Evolutionary conservation across 2,329 filamentous ascomycete genomes (phyloP).

Genomic region (Xylariaceae sp.): DNA sequence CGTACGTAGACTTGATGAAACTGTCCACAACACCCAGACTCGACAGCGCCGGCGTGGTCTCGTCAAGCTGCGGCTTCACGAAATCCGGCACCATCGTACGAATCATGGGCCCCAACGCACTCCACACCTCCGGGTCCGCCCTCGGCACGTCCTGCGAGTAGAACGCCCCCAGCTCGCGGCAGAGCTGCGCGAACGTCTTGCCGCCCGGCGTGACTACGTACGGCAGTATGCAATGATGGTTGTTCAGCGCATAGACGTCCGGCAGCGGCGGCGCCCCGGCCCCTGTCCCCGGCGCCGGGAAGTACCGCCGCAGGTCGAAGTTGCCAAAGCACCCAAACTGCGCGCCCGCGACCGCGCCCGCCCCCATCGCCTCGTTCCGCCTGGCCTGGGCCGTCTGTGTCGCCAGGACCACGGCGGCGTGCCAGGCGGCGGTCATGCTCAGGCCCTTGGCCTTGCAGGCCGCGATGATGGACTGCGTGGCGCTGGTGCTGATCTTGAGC

Average conservation of each 20-base stretch:
- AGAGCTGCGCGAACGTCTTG: slow-evolving; percentile 6
- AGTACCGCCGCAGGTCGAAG: slow-evolving; percentile 10
- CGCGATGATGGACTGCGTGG: slow-evolving; percentile 4
- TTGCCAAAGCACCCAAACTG: slow-evolving; percentile 10
- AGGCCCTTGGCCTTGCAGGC: slow-evolving; percentile 7
- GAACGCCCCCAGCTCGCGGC: slow-evolving; percentile 4
- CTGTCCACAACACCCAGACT: slow-evolving; percentile 8
- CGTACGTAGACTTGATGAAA: slow-evolving; percentile 6
- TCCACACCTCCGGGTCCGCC: slow-evolving; percentile 8
- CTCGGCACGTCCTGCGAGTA: slow-evolving; percentile 7
- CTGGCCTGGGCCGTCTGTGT: slow-evolving; percentile 6
- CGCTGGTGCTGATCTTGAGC: slow-evolving; percentile 2
- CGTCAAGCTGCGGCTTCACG: slow-evolving; percentile 6
- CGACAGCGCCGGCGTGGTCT: slow-evolving; percentile 9
- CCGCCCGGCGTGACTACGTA: slow-evolving; percentile 4
- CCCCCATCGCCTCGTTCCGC: slow-evolving; percentile 1
- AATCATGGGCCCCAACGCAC: slow-evolving; percentile 10
- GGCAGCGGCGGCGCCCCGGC: background rate
- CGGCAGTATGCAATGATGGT: slow-evolving; percentile 8
- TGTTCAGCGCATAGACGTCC: slow-evolving; percentile 5
- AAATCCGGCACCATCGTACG: slow-evolving; percentile 9
- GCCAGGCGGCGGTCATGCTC: slow-evolving; percentile 9
- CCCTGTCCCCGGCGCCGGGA: slow-evolving; percentile 1
- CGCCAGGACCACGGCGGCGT: slow-evolving; percentile 7
- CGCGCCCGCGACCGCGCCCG: background rate